Evolutionary conservation across 164 flowering plant genomes (phyloP), one percentile per base, ranked within the genome.

Genomic region (Berberis thunbergii): DNA sequence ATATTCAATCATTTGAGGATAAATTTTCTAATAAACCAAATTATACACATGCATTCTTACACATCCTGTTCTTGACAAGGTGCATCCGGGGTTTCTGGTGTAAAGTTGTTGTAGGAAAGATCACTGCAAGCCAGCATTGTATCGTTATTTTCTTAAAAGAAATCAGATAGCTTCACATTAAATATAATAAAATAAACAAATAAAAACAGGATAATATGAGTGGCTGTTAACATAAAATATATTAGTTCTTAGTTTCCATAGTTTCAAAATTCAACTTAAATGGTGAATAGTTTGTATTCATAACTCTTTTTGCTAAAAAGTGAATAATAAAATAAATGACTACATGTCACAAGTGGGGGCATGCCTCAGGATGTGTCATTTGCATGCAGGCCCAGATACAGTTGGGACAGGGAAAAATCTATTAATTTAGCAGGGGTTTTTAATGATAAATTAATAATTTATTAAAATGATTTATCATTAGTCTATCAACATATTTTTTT

Each of bases 41-140:
- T 65, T 39, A 55, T 3, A 10, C 8, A 49, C 8, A 57, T n/a
- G 0, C 3, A 46, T 45, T 45, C 74, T 71, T 68, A 74, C 77
- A 65, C 50, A 49, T 65, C 61, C n/a, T 39, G 41, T n/a, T 71
- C 59, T 57, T 55, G 78, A 71, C 89, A 87, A 63, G 77, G 69
- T 63, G 68, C 63, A 40, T 62, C 77, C n/a, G 82, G 73, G 64
- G 71, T 79, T 75, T 72, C 84, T 77, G 70, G 66, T 43, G 87
- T 72, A 41, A 88, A 78, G 73, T 84, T 86, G 66, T 91, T 91
- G 80, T 86, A 88, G 10, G 97, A 87, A 42, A 90, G 83, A 80
- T 90, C 97, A 62, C 97, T 90, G 80, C 66, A 76, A 43, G 3
- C 13, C 53, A 62, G 56, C 2, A 50, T 43, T 58, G 11, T 42